Percentiles rank a stretch among this genome's conserved stretches.
Evolutionary conservation across 2,329 filamentous ascomycete genomes (phyloP).

Genomic region (Orbilia ellipsospora): DNA sequence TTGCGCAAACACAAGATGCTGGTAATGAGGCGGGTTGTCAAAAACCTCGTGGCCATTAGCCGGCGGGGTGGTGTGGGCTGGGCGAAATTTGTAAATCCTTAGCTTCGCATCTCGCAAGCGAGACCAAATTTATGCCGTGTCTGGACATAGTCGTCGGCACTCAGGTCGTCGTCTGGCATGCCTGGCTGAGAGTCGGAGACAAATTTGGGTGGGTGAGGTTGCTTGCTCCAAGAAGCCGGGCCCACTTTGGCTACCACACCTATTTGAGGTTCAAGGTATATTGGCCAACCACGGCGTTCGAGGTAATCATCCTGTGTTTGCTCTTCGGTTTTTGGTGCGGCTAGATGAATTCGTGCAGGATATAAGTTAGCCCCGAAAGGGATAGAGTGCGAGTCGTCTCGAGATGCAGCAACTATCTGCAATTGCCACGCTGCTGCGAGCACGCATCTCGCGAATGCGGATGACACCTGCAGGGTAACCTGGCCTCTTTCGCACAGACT

Average conservation of each 20-base stretch:
- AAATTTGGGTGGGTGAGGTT: conserved; percentile 5
- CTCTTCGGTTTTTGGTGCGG: conserved; percentile 31
- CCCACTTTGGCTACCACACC: conserved; percentile 19
- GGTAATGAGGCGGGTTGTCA: conserved; percentile 37
- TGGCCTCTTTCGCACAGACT: conserved; percentile 34
- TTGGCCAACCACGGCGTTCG: conserved; percentile 21
- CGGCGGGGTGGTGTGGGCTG: conserved; percentile 18
- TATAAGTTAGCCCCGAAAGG: conserved; percentile 3
- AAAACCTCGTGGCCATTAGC: conserved; percentile 53
- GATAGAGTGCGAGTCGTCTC: conserved; percentile 7
- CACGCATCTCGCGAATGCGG: conserved; percentile 26
- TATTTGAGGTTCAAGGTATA: neutral
- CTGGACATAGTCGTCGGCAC: conserved; percentile 4
- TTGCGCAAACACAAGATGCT: conserved; percentile 53
- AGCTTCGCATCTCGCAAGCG: conserved; percentile 30
- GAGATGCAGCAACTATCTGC: conserved; percentile 1
- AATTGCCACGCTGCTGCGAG: conserved; percentile 15
- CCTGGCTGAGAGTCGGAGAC: conserved; percentile 6
- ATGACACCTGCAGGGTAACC: conserved; percentile 52
- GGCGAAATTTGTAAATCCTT: conserved; percentile 20
- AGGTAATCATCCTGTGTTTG: conserved; percentile 33
- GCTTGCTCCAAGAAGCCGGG: conserved; percentile 29
- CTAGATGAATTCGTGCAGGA: conserved; percentile 38
- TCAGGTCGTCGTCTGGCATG: conserved; percentile 1
- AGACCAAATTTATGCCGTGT: conserved; percentile 46